Evolutionary conservation across 2,329 filamentous ascomycete genomes (phyloP), one percentile per base, ranked within the genome.

Genomic region (Dothidotthia symphoricarpi): DNA sequence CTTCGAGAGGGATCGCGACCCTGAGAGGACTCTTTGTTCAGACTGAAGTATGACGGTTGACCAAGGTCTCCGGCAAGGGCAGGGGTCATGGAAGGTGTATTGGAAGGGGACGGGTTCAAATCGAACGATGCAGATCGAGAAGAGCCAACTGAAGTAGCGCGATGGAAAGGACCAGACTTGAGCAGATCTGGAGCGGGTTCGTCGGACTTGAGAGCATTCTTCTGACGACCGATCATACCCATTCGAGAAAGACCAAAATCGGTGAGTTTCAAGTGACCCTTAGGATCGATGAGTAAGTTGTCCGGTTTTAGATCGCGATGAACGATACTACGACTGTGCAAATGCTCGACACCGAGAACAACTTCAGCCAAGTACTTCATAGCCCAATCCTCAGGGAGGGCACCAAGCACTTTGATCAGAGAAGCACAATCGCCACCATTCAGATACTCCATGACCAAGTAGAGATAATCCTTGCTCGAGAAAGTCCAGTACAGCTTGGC

Each of bases 401-500:
- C 89, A 19, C 90, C 90, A 1, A 98, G 77, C 16, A 95, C 83
- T 64, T 97, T 98, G 71, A 97, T 93, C 36, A 98, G 75, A 5
- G 93, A 95, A 32, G 94, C 93, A 63, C 91, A 98, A 60, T 98
- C 93, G 30, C 93, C 93, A 24, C 93, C 93, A 55, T 97, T 98
- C 41, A 98, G 76, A 68, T 98, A 98, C 63, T 98, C 93, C 93
- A 98, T 98, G 16, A 98, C 93, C 42, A 98, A 76, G 63, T 97
- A 98, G 16, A 98, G 81, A 62, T 96, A 98, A 61, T 98, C 93
- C 63, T 98, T 98, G 75, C 91, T 98, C 3, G 93, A 95, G 61
- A 98, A 98, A 0, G 93, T 98, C 94, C 94, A 98, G 71, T 97
- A 98, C 10, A 98, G 77, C 71, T 98, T 98, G 16, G 93, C 93